Base-by-base conservation (phyloP, 2,329 filamentous ascomycete species). In the Diaporthe ilicicola region DNA sequence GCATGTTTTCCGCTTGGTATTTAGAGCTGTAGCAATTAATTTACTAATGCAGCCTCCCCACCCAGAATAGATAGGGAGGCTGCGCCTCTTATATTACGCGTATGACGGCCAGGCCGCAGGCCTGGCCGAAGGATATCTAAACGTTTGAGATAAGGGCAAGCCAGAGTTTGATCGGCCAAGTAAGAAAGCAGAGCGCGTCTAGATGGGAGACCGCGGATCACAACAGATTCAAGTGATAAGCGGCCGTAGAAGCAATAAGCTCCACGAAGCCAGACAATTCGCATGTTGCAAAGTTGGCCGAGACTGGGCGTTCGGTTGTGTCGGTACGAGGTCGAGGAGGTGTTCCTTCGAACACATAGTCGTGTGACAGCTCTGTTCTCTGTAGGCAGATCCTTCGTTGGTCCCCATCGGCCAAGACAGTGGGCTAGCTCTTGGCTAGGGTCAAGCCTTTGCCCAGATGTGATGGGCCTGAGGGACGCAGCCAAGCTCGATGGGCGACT, bases 381-480 rank as follows among this genome's bases (percentile, higher is more conserved):
- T 62, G 42, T 24, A 48, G 42, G 27, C 13, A 32, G 42, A 48
- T 62, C 27, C 39, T 62, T 46, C 24, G 56, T 62, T 62, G 56
- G 56, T n/a, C 39, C 39, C 39, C 56, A 62, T 62, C 56, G 56
- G 55, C 27, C 37, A 39, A 39, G 37, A 39, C 9, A 39, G 37
- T 39, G 37, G 37, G 37, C 37, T 39, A 39, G 13, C 37, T 39
- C 59, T 37, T 62, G 59, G 59, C 56, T 48, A 34, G 56, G 56
- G 59, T 62, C 59, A 62, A 62, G 59, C 59, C 59, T 62, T 62
- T 62, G 59, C 59, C 59, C 59, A 62, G 59, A 48, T 24, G 27
- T 62, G 59, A 48, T 62, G 22, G 42, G 12, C 29, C 42, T 48
- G 42, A 17, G 8, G 59, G 59, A 42, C 19, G 59, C 59, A 62